phyloP scores from a whole-genome alignment of 2,329 filamentous ascomycete genomes.

The Grosmannia serpens region DNA sequence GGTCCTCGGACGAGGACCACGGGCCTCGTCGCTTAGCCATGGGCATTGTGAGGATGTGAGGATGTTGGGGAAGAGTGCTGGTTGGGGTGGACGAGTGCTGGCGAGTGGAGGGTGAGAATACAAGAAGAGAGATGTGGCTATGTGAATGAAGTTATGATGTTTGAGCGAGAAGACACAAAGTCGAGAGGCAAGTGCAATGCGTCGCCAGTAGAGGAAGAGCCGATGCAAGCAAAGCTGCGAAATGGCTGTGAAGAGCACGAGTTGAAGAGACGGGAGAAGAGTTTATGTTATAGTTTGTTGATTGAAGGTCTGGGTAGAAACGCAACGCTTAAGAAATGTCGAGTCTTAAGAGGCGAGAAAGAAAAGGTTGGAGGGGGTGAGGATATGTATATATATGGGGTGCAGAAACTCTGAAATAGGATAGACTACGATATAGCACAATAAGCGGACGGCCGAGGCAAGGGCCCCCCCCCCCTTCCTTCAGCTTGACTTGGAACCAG shows the following conservation, averaged over 20 bases:
- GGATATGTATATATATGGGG: not conserved
- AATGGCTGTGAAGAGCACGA: not conserved
- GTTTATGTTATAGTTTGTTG: not conserved
- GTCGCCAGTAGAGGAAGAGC: not conserved
- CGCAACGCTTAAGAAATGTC: not conserved
- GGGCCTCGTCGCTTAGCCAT: constrained; percentile 39
- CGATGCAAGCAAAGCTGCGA: not conserved
- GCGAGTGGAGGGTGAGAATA: not conserved
- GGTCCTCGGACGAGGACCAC: constrained; percentile 63
- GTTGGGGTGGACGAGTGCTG: too few relatives aligned
- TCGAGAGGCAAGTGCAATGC: not conserved
- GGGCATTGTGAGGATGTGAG: not conserved
- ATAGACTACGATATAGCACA: not conserved
- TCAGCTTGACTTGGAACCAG: constrained; percentile 6
- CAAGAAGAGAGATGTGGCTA: not conserved
- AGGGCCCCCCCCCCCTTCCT: not conserved
- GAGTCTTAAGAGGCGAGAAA: not conserved
- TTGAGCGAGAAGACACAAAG: not conserved
- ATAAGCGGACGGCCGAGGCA: constrained; percentile 6
- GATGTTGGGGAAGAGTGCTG: not conserved
- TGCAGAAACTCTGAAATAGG: not conserved
- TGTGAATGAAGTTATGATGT: not conserved
- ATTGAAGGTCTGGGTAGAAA: not conserved
- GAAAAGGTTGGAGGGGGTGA: constrained; percentile 1
- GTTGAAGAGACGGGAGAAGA: not conserved